Evolutionary conservation across 2,329 filamentous ascomycete genomes (phyloP).

Genomic region (Rhinocladiella mackenziei): DNA sequence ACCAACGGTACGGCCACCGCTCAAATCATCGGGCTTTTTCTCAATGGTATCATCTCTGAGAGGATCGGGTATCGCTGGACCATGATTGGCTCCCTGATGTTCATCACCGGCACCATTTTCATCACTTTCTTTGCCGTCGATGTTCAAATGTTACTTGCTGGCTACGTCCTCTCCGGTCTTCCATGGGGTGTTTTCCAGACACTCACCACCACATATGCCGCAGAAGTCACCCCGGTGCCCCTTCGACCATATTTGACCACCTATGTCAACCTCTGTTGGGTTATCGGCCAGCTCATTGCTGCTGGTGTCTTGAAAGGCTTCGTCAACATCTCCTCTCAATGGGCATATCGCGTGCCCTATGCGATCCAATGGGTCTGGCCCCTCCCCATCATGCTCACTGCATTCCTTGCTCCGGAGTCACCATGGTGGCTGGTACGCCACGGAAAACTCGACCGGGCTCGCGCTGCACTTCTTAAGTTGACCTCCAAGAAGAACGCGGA

Average conservation of each 20-base stretch:
- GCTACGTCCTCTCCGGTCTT: conserved; percentile 40
- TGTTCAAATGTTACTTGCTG: conserved; percentile 36
- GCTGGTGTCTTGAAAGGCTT: conserved; percentile 36
- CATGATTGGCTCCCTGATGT: conserved; percentile 29
- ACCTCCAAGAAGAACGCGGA: conserved; percentile 36
- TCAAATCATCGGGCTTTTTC: conserved; percentile 29
- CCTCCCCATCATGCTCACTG: conserved; percentile 25
- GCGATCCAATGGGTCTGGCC: conserved; percentile 35
- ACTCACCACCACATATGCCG: conserved; percentile 37
- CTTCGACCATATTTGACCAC: conserved; percentile 36
- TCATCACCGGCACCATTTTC: conserved; percentile 35
- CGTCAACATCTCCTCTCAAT: conserved; percentile 30
- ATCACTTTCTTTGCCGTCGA: conserved; percentile 41
- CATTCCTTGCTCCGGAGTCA: conserved; percentile 42
- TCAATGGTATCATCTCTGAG: conserved; percentile 36
- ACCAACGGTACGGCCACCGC: conserved; percentile 34
- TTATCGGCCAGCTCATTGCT: conserved; percentile 39
- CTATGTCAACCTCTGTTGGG: conserved; percentile 42
- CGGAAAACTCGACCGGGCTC: conserved; percentile 46
- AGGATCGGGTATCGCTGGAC: conserved; percentile 43
- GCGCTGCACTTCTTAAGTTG: conserved; percentile 42
- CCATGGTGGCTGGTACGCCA: conserved; percentile 53
- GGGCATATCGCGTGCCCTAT: conserved; percentile 39
- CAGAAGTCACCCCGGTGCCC: conserved; percentile 37
- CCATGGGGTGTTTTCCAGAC: conserved; percentile 39